A percentile compares a stretch with the other conserved stretches of the same genome.
phyloP scores from a whole-genome alignment of 2,329 filamentous ascomycete species.

The Cryphonectria naterciae region DNA sequence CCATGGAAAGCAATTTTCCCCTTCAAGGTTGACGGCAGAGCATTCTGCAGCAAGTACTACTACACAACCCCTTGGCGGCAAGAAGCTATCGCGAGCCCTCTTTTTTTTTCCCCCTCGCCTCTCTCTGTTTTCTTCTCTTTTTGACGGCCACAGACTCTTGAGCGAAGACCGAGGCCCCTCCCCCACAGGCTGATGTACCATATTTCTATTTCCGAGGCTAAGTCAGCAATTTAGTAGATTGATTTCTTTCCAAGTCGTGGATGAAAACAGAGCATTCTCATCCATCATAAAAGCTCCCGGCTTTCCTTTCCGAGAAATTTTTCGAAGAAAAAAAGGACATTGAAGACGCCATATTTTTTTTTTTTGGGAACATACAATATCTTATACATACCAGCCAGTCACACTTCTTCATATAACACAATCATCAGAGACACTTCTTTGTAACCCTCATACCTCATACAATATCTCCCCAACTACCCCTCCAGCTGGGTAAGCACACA shows the following conservation, averaged over 20 bases:
- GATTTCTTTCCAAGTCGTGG: background rate
- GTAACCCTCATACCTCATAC: background rate
- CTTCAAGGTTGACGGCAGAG: background rate
- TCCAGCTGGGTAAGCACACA: background rate
- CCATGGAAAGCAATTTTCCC: constrained; percentile 2
- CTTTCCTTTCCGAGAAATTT: background rate
- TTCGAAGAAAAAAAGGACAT: no score
- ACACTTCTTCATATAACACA: background rate
- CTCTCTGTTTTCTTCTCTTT: no score
- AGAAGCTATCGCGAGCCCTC: background rate
- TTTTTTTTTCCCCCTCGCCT: no score
- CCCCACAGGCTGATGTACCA: background rate
- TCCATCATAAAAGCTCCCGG: background rate
- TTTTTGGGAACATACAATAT: background rate
- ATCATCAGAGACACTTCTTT: background rate
- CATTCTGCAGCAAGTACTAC: background rate
- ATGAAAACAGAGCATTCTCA: background rate
- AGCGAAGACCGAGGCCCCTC: background rate
- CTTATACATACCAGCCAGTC: no score
- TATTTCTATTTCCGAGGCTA: background rate
- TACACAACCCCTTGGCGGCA: no score
- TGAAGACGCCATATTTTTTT: background rate
- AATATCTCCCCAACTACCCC: background rate
- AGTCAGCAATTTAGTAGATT: background rate
- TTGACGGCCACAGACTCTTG: background rate